These are phyloP conservation scores for Lactifluus hygrophoroides DNA, from an alignment of 768 basidiomycete genomes.

Conservation along the genomic window DNA sequence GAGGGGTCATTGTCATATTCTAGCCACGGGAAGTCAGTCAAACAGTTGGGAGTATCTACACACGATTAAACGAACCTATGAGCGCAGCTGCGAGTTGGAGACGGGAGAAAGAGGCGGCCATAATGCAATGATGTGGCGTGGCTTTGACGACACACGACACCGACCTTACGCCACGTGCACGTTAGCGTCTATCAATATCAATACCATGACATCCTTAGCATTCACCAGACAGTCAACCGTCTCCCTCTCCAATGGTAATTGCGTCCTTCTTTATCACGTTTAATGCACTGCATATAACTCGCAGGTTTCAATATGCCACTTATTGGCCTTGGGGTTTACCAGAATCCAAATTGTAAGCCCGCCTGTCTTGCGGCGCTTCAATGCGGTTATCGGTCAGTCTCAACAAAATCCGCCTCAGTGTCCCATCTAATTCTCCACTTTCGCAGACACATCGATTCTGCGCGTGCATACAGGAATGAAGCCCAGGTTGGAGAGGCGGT, in stretches of 20 bases:
- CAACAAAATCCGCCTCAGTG: not conserved
- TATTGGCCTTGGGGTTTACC: slow-evolving; percentile 64
- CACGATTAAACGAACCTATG: slow-evolving; percentile 45
- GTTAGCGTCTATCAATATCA: no score
- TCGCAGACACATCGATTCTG: slow-evolving; percentile 62
- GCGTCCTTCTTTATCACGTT: slow-evolving; percentile 26
- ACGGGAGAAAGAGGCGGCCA: slow-evolving; percentile 59
- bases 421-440: not conserved
- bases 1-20: slow-evolving; percentile 86
- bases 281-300: not conserved
- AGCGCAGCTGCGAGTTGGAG: slow-evolving; percentile 82
- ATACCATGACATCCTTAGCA: no score
- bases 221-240: not conserved
- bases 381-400: slow-evolving; percentile 51
- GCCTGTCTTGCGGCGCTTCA: slow-evolving; percentile 55
- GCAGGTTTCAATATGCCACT: slow-evolving; percentile 51
- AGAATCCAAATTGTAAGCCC: slow-evolving; percentile 47
- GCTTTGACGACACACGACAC: no score
- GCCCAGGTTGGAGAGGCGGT: slow-evolving; percentile 51
- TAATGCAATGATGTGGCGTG: slow-evolving; percentile 7
- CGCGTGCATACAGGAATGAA: slow-evolving; percentile 62
- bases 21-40: slow-evolving; percentile 26
- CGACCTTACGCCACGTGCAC: no score
- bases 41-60: not conserved
- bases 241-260: slow-evolving; percentile 2